Percentiles rank a stretch among this genome's conserved stretches.
Evolutionary conservation across 2,329 filamentous ascomycete species (phyloP).

Genomic region (Claviceps fusiformis): DNA sequence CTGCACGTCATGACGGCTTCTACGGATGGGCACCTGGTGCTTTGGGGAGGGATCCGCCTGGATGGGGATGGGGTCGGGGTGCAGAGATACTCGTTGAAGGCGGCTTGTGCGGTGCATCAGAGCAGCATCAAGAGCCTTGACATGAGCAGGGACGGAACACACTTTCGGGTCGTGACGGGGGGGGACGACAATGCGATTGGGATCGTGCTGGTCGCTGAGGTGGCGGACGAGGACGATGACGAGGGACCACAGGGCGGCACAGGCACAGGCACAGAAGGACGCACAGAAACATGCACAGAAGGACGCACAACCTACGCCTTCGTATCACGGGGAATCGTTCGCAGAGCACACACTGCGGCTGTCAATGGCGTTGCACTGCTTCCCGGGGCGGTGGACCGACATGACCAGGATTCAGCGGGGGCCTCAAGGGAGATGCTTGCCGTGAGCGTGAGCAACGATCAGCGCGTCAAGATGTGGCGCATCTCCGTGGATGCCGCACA

Average conservation of each 20-base stretch:
- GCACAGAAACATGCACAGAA: background rate
- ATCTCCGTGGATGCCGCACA: constrained; percentile 14
- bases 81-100: constrained; percentile 14
- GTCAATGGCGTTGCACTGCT: constrained; percentile 44
- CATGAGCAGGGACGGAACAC: constrained; percentile 19
- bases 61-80: background rate
- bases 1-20: constrained; percentile 50
- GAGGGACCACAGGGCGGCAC: background rate
- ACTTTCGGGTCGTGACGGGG: constrained; percentile 51
- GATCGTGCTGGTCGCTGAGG: constrained; percentile 26
- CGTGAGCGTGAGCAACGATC: constrained; percentile 45
- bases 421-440: constrained; percentile 12
- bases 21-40: constrained; percentile 61
- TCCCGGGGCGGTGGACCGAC: constrained; percentile 1
- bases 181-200: constrained; percentile 81
- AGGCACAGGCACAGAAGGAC: background rate
- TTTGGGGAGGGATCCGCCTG: constrained; percentile 16
- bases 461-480: constrained; percentile 43
- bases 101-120: constrained; percentile 51
- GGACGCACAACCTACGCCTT: constrained; percentile 10
- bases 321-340: constrained; percentile 14
- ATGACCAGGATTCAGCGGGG: background rate
- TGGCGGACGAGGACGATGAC: constrained; percentile 3
- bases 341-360: constrained; percentile 55
- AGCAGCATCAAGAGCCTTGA: constrained; percentile 62